Conservation (phyloP, 768 basidiomycete genomes). For the Tubosaeta sp. region DNA sequence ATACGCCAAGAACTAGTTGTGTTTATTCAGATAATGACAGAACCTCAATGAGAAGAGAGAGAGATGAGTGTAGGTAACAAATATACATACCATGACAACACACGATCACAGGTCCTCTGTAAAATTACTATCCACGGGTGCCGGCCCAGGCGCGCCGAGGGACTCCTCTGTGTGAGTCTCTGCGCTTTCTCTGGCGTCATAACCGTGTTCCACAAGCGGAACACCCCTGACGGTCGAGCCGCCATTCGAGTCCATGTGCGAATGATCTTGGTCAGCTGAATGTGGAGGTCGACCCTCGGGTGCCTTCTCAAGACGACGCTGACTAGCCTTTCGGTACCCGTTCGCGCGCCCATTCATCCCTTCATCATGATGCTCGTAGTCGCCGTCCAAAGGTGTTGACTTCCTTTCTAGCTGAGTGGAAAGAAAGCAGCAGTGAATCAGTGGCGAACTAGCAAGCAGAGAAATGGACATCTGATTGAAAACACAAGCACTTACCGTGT, state of each 20-base stretch:
- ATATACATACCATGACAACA: neutral
- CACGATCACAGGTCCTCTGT: conserved; percentile 20
- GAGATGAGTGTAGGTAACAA: neutral
- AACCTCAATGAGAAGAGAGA: neutral
- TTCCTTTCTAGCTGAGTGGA: conserved; percentile 45
- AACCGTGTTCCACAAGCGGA: conserved; percentile 9
- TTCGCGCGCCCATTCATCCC: conserved; percentile 3
- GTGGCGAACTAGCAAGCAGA: neutral
- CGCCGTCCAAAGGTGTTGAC: conserved; percentile 15
- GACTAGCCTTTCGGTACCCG: conserved; percentile 43
- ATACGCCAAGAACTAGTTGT: neutral
- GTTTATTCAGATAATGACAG: neutral
- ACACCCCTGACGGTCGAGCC: conserved; percentile 6
- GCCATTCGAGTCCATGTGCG: conserved; percentile 7
- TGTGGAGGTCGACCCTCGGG: conserved; percentile 52
- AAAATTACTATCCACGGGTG: conserved; percentile 32
- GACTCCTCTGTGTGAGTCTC: conserved; percentile 4
- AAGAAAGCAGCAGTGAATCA: conserved; percentile 9
- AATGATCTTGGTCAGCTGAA: conserved; percentile 1
- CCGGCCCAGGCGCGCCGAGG: conserved; percentile 24
- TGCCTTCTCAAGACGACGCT: conserved; percentile 70
- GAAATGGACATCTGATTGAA: neutral
- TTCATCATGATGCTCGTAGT: neutral
- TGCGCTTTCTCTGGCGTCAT: conserved; percentile 5
- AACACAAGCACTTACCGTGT: conserved; percentile 45